Evolutionary conservation across 306 rosid genomes (phyloP), one percentile per base, ranked within the genome.

Genomic region (Begonia masoniana): DNA sequence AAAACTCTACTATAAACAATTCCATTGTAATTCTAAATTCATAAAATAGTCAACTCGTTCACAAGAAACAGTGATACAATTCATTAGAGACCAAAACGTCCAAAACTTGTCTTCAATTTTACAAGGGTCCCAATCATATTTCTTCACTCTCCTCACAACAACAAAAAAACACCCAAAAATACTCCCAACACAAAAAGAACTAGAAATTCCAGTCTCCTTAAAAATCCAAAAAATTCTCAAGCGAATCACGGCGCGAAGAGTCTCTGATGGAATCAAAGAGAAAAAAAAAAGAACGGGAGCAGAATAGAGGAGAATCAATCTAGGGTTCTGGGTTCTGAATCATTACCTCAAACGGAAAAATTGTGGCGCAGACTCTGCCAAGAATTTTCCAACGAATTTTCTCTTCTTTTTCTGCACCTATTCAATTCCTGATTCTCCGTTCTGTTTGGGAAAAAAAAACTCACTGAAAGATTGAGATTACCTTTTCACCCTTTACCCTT

Each of bases 321-420:
- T 60, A 51, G 65, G 65, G 56, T 60, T 60, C 41, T 4, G 57
- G 52, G 42, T 41, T 39, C 42, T 13, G 21, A 41, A 41, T 35
- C 10, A 5, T 50, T 39, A 60, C 49, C 65, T 50, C 13, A 24
- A 17, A 45, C n/a, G 51, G 23, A 26, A 60, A 60, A 50, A 5
- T 54, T 16, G 41, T n/a, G 50, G 9, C 50, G 54, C 17, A 13
- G 54, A 10, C 54, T 50, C 54, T 15, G 54, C 54, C 15, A 50
- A 50, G 10, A n/a, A 10, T 16, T 17, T 15, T 16, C 10, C 48
- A n/a, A 41, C 60, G 17, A 56, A 42, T 56, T 42, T 9, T 5
- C 15, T 13, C 9, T 5, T 2, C 15, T 31, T 31, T 19, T 6
- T 16, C 23, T 13, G 48, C 14, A 6, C 46, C 45, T 15, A 47